Evolutionary conservation across 495 filamentous ascomycete species (phyloP), one percentile per base, ranked within the genome.

Genomic region (Sabuloglossum arenarium): DNA sequence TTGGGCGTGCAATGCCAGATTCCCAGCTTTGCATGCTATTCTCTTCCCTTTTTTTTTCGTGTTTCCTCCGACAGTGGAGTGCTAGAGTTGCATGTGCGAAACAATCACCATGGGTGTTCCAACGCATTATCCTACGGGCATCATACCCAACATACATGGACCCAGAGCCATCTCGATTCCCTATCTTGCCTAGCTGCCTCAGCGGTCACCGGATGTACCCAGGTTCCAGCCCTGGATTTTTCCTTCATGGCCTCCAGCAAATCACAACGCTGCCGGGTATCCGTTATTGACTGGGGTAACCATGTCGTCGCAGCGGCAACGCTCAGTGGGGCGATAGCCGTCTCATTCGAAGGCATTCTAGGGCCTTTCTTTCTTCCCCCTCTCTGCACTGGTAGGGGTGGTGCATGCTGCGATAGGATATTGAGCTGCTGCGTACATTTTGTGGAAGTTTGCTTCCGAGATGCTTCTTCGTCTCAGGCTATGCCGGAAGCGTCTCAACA

Each of bases 151-250:
- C n/a, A n/a, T n/a, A n/a, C n/a, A n/a, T n/a, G n/a, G n/a, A n/a
- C n/a, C n/a, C n/a, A n/a, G n/a, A n/a, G n/a, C n/a, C n/a, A n/a
- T n/a, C n/a, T n/a, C n/a, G n/a, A n/a, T n/a, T n/a, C n/a, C n/a
- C n/a, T n/a, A n/a, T n/a, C n/a, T n/a, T n/a, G n/a, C n/a, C n/a
- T n/a, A n/a, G n/a, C n/a, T n/a, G n/a, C n/a, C n/a, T n/a, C n/a
- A n/a, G n/a, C n/a, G n/a, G 47, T 51, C 47, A 51, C 47, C 47
- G 47, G 47, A 51, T 30, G 47, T 27, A 51, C 28, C 47, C 23
- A 51, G 47, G 47, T 29, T 29, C n/a, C 47, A 29, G 28, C 47
- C 47, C 47, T 49, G 45, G 5, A 8, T 3, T 23, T 3, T 8
- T 19, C 24, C 8, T 12, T 5, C 47, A 39, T n/a, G n/a, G 34